Evolutionary conservation across 208 protist species (phyloP).

Genomic region (Trypanosoma rangeli): DNA sequence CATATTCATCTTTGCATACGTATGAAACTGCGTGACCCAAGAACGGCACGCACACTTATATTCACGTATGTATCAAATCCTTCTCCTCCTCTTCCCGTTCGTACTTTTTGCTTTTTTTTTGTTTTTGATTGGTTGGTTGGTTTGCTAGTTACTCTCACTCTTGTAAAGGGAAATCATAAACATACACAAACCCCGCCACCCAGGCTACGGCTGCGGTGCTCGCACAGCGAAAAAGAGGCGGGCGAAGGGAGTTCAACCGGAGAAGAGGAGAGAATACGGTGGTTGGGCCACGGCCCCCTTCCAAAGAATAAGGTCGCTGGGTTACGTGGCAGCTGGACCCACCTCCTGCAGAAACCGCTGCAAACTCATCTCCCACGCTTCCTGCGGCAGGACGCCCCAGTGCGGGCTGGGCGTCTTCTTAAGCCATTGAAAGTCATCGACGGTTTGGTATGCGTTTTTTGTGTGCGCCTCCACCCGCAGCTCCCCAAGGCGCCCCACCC

Average conservation of each 20-base stretch:
- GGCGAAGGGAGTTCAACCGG: no score
- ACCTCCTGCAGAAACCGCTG: conserved; percentile 17
- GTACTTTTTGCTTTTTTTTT: no score
- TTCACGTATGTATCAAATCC: no score
- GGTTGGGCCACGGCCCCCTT: neutral
- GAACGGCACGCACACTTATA: no score
- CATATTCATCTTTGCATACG: neutral
- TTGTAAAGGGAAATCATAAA: no score
- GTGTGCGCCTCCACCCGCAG: conserved; percentile 35
- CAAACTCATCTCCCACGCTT: conserved; percentile 29
- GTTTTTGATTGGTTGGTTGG: no score
- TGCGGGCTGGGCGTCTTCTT: conserved; percentile 76
- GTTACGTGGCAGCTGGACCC: conserved; percentile 7
- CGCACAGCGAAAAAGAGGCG: no score
- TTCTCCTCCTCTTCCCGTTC: no score
- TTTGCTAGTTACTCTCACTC: no score
- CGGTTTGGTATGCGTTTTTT: conserved; percentile 40
- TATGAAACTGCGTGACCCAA: neutral
- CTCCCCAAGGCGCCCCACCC: conserved; percentile 63
- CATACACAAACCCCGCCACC: no score
- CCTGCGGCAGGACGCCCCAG: conserved; percentile 59
- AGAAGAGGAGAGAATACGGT: no score
- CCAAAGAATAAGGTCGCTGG: neutral
- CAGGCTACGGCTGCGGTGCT: no score
- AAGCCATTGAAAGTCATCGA: conserved; percentile 91